phyloP scores from a whole-genome alignment of 768 basidiomycete species.

The Astraeus odoratus region DNA sequence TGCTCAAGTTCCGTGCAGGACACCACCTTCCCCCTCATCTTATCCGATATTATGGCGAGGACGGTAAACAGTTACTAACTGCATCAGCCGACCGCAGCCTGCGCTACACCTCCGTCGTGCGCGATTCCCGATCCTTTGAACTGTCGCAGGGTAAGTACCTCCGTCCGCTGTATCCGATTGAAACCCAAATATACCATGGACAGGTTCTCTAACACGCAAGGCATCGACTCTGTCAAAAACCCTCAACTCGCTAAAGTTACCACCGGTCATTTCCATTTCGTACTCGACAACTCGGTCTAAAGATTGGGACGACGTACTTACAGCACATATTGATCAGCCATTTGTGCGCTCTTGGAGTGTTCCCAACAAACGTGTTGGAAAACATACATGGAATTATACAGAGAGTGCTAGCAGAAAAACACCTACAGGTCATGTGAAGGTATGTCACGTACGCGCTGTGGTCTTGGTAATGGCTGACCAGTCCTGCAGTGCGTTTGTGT shows the following conservation, averaged over 20 bases:
- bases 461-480: not conserved
- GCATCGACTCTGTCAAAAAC: slow-evolving; percentile 73
- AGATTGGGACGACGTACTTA: slow-evolving; percentile 97
- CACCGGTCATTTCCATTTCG: slow-evolving; percentile 70
- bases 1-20: slow-evolving; percentile 89
- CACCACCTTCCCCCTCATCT: slow-evolving; percentile 88
- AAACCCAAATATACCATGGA: slow-evolving; percentile 3
- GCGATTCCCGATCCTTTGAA: slow-evolving; percentile 93
- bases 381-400: slow-evolving; percentile 57
- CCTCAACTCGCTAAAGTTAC: slow-evolving; percentile 76
- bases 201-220: slow-evolving; percentile 80
- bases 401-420: slow-evolving; percentile 43
- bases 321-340: slow-evolving; percentile 80
- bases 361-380: slow-evolving; percentile 73
- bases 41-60: slow-evolving; percentile 93
- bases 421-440: slow-evolving; percentile 64
- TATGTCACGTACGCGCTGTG: slow-evolving; percentile 20
- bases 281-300: slow-evolving; percentile 77
- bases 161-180: not conserved
- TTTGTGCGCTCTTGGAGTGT: slow-evolving; percentile 87
- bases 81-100: slow-evolving; percentile 86
- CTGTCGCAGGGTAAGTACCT: slow-evolving; percentile 74
- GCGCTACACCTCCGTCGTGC: slow-evolving; percentile 85
- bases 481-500: slow-evolving; percentile 67
- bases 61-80: slow-evolving; percentile 90